A percentile compares a stretch with the other conserved stretches of the same genome.
These are phyloP conservation scores for Tylopilus rubrobrunneus DNA, from an alignment of 768 basidiomycete species.

Conservation along the genomic window DNA sequence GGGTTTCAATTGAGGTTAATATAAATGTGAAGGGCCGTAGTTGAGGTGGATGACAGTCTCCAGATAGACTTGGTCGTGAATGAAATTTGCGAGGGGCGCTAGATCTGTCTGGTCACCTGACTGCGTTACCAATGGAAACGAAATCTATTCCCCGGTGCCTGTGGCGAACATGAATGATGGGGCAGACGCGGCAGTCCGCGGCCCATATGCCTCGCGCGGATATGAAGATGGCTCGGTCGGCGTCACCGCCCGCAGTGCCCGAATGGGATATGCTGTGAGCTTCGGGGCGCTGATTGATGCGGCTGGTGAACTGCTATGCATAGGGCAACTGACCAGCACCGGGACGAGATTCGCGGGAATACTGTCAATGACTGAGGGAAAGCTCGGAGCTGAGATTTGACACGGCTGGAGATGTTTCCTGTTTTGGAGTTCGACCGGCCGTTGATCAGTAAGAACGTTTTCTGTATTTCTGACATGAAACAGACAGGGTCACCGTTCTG, in stretches of 20 bases:
- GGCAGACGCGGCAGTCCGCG: constrained; percentile 23
- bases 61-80: background rate
- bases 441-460: background rate
- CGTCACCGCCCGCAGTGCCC: constrained; percentile 10
- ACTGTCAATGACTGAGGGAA: too few relatives aligned
- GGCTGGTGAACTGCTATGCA: constrained; percentile 8
- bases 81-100: background rate
- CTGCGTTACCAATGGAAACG: constrained; percentile 21
- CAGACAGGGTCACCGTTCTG: background rate
- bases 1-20: background rate
- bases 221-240: constrained; percentile 23
- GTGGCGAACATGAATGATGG: constrained; percentile 26
- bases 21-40: background rate
- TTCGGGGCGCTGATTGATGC: constrained; percentile 2
- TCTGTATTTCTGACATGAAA: constrained; percentile 6
- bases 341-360: too few relatives aligned
- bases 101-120: constrained; percentile 9
- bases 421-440: constrained; percentile 1
- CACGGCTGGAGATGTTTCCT: background rate
- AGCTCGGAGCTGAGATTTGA: background rate
- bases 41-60: background rate
- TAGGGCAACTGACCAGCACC: background rate
- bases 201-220: constrained; percentile 26
- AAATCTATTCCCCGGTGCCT: constrained; percentile 27
- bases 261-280: constrained; percentile 1